Conservation (phyloP, 192 early-diverging fungal species). For the Gigaspora rosea region DNA sequence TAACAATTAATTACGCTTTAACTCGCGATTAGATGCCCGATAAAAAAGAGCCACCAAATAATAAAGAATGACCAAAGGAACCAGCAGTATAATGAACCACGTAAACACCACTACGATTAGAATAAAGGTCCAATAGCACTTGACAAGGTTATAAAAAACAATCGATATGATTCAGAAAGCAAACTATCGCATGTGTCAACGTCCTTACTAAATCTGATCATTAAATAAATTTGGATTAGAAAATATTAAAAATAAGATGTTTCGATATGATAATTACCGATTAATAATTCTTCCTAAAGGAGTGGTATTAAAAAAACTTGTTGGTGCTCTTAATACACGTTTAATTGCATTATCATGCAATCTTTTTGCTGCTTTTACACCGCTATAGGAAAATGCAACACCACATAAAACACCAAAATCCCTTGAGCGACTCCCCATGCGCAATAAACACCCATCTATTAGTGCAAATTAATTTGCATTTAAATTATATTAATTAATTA, state of each 20-base stretch:
- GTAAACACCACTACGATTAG: slow-evolving; percentile 66
- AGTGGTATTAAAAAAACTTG: slow-evolving; percentile 78
- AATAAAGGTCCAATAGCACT: slow-evolving; percentile 60
- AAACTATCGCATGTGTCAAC: slow-evolving; percentile 59
- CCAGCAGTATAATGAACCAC: slow-evolving; percentile 70
- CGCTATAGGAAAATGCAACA: slow-evolving; percentile 62
- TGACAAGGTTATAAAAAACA: slow-evolving; percentile 62
- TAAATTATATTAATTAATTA: not conserved
- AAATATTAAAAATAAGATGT: slow-evolving; percentile 12
- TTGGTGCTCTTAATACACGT: slow-evolving; percentile 71
- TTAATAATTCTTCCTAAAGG: slow-evolving; percentile 78
- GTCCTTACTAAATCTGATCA: slow-evolving; percentile 75
- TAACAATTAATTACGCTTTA: slow-evolving; percentile 59
- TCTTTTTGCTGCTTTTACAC: slow-evolving; percentile 58
- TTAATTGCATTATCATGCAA: slow-evolving; percentile 72
- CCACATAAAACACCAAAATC: slow-evolving; percentile 54
- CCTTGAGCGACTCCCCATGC: slow-evolving; percentile 66
- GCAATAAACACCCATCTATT: slow-evolving; percentile 70
- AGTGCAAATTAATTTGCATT: slow-evolving; percentile 7
- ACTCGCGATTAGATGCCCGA: slow-evolving; percentile 76
- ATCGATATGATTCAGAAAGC: slow-evolving; percentile 65
- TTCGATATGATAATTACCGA: slow-evolving; percentile 27
- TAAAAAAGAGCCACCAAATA: slow-evolving; percentile 75
- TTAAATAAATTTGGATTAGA: slow-evolving; percentile 68
- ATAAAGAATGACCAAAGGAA: slow-evolving; percentile 75